Conservation (phyloP, 108 stramenopile genomes). For the Cyclostephanos invisitatus region DNA sequence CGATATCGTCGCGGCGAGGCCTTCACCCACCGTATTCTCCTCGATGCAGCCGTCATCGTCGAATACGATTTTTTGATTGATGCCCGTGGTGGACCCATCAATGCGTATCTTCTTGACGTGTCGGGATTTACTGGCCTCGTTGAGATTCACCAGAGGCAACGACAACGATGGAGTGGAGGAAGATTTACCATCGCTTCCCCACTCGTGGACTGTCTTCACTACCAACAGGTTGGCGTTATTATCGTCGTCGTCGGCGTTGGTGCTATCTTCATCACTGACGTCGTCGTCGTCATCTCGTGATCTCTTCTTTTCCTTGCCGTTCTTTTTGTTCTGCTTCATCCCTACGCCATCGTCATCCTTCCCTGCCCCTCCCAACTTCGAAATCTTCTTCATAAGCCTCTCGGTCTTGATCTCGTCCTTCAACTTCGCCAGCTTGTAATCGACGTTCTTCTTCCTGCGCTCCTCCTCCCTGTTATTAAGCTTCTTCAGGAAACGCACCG, state of each 20-base stretch:
- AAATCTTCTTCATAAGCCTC: constrained; percentile 80
- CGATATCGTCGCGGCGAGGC: constrained; percentile 34
- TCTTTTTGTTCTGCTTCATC: constrained; percentile 19
- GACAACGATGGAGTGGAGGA: constrained; percentile 5
- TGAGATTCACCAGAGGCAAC: constrained; percentile 40
- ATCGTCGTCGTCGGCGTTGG: constrained; percentile 48
- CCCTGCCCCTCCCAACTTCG: constrained; percentile 54
- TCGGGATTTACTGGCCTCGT: constrained; percentile 58
- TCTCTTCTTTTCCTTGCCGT: constrained; percentile 34
- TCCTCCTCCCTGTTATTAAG: constrained; percentile 77
- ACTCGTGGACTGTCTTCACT: constrained; percentile 73
- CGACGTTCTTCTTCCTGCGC: constrained; percentile 89
- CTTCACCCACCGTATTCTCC: constrained; percentile 56
- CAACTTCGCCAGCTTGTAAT: constrained; percentile 85
- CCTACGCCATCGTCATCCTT: constrained; percentile 16
- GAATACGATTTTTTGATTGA: constrained; percentile 78
- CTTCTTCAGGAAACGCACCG: constrained; percentile 77
- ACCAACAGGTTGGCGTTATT: constrained; percentile 78
- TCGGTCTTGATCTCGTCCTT: constrained; percentile 94
- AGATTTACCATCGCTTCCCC: constrained; percentile 40
- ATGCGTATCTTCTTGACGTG: constrained; percentile 84
- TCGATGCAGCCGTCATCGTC: constrained; percentile 87
- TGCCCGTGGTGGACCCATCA: constrained; percentile 63
- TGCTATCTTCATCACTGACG: constrained; percentile 49
- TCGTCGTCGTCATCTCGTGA: constrained; percentile 26